Base-by-base conservation (phyloP, 192 early-diverging fungal species). In the Thamnidium elegans region DNA sequence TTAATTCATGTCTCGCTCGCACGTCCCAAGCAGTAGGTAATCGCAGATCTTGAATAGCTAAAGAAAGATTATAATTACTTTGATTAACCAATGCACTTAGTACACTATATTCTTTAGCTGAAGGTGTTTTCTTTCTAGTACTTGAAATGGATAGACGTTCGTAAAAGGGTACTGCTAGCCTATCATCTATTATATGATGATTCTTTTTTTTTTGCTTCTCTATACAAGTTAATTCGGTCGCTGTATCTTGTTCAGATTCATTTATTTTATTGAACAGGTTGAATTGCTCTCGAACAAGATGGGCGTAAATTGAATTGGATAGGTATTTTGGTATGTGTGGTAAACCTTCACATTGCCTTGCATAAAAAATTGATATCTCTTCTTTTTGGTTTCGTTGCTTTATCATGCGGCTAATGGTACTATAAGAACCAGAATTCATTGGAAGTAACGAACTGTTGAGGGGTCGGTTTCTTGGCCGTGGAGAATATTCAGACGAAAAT, bases 21-120 rank as follows among this genome's bases (percentile, higher is more conserved):
- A 66, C 21, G 62, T 81, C 88, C 83, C 81, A 89, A 34, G 70
- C 72, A 20, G 81, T 76, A 11, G 87, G 87, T 50, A 88, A 55
- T 30, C 58, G n/a, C 11, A 66, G 11, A 58, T 66, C 65, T 45
- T 45, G 58, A 4, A 45, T 30, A 20, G 58, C 58, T 8, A 59
- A 23, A 2, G 58, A 59, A 11, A 44, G 43, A 14, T 59, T 44
- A 44, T 44, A 59, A 3, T 31, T 21, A 7, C 15, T 59, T 21
- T 45, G 36, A 2, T 1, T 43, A 14, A 59, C 14, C 13, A 59
- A 15, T 36, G 4, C 4, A 23, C 36, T 36, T 23, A 59, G 21
- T 9, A 5, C 36, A 11, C 3, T 14, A 14, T 44, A 6, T 14
- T 59, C 58, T 45, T 43, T 39, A 7, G 36, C 17, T 2, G 19